Evolutionary conservation across 805 yeast genomes (phyloP), one percentile per base, ranked within the genome.

Genomic region (Candida pseudofarinosa): DNA sequence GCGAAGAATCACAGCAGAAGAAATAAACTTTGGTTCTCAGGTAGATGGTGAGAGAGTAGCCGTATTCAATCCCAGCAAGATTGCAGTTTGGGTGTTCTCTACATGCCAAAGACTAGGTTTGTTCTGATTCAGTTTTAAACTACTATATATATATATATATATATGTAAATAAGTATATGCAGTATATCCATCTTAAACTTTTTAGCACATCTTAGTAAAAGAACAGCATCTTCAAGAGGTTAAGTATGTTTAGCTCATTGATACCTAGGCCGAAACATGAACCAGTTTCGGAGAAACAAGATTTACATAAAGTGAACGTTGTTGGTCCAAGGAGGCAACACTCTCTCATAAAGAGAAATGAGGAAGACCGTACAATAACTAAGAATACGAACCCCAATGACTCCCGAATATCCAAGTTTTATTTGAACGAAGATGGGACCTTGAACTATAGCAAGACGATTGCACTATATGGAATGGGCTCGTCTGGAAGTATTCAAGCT

Each of bases 401-500:
- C 8, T 35, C 39, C 12, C 35, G 58, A 3, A 47, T 56, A 8
- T 38, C 55, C n/a, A 52, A 56, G 15, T 50, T 60, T 19, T 55
- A 58, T 33, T 38, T 61, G 14, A 59, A 62, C 35, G 39, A 43
- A 4, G 63, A 60, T 48, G 67, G 67, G 4, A 43, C 57, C 13
- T 34, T 62, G 18, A 58, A 65, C 42, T 61, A 59, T 43, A 53
- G 52, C 31, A 35, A 47, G 14, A 60, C 69, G 1, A 56, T 61
- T 7, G 58, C 63, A 2, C 39, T 50, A 3, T 46, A 53, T 16
- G 20, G 33, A 2, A 40, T 46, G 3, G 39, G 33, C 14, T 35
- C 47, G 1, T 40, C 42, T 12, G 23, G 71, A 23, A 52, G 53
- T 8, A 65, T 67, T 13, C 82, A 77, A 46, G 55, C 80, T 0